Conservation (phyloP, 106 monocot species). For the Iris macrosiphon region DNA sequence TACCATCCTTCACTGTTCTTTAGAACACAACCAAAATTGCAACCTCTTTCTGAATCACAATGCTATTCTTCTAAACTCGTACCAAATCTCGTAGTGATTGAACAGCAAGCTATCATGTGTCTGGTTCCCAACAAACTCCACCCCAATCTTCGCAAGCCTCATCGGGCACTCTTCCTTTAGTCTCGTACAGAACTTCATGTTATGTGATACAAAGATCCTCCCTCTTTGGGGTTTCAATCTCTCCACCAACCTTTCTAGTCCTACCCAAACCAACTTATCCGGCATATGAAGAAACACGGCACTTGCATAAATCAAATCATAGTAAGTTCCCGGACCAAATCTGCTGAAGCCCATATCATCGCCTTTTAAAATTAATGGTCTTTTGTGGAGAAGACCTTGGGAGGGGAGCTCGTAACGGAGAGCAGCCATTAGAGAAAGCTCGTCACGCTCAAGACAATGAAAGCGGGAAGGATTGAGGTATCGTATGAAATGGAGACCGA, state of each 20-base stretch:
- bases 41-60: not conserved
- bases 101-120: constrained; percentile 92
- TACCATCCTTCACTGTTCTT: not conserved
- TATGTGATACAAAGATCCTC: constrained; percentile 87
- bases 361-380: constrained; percentile 69
- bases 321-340: constrained; percentile 30
- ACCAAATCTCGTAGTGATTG: constrained; percentile 96
- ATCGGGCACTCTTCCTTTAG: constrained; percentile 65
- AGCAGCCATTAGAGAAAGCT: constrained; percentile 81
- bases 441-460: constrained; percentile 84
- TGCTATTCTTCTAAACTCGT: constrained; percentile 56
- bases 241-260: constrained; percentile 55
- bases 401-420: constrained; percentile 85
- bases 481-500: constrained; percentile 85
- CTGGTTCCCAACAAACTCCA: constrained; percentile 72
- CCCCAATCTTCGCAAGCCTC: constrained; percentile 57
- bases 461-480: constrained; percentile 54
- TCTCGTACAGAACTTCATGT: constrained; percentile 87
- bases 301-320: constrained; percentile 88
- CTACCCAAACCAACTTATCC: constrained; percentile 71
- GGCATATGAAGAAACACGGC: constrained; percentile 96
- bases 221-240: constrained; percentile 57
- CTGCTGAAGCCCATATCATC: constrained; percentile 80
- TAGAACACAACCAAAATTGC: not conserved
- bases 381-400: constrained; percentile 72